Evolutionary conservation across 2,329 filamentous ascomycete genomes (phyloP).

Genomic region (Stemphylium lycopersici): DNA sequence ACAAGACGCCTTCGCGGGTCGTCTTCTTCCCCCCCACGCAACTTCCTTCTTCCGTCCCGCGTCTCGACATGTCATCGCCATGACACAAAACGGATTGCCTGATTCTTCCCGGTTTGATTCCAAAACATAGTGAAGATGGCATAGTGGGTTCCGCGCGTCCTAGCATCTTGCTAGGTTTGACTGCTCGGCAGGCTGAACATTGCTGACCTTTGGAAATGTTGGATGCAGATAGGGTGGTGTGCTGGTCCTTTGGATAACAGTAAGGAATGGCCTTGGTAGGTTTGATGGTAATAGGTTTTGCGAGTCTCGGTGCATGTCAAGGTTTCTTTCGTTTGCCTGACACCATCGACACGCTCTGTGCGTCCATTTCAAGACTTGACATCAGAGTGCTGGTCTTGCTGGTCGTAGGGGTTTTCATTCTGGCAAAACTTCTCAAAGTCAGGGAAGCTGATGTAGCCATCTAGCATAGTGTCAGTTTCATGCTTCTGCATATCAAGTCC

Average conservation of each 20-base stretch:
- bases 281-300: constrained; percentile 14
- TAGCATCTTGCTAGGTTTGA: not conserved
- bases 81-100: constrained; percentile 6
- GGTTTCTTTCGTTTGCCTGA: constrained; percentile 8
- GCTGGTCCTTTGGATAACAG: not conserved
- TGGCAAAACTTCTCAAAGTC: constrained; percentile 71
- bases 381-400: constrained; percentile 35
- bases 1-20: constrained; percentile 2
- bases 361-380: constrained; percentile 43
- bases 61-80: constrained; percentile 15
- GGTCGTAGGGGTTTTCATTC: constrained; percentile 38
- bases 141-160: not conserved
- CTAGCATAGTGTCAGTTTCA: constrained; percentile 35
- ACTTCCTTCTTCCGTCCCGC: constrained; percentile 20
- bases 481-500: not conserved
- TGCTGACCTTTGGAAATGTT: not conserved
- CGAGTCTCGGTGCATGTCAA: constrained; percentile 8
- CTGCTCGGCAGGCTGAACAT: constrained; percentile 1
- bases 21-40: constrained; percentile 14
- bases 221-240: not conserved
- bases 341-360: constrained; percentile 2
- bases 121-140: constrained; percentile 2
- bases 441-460: constrained; percentile 74
- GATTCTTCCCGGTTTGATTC: not conserved
- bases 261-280: constrained; percentile 11